Percentiles rank a stretch among this genome's conserved stretches.
Evolutionary conservation across 306 rosid species (phyloP).

Genomic region (Pterocarpus macrocarpus): DNA sequence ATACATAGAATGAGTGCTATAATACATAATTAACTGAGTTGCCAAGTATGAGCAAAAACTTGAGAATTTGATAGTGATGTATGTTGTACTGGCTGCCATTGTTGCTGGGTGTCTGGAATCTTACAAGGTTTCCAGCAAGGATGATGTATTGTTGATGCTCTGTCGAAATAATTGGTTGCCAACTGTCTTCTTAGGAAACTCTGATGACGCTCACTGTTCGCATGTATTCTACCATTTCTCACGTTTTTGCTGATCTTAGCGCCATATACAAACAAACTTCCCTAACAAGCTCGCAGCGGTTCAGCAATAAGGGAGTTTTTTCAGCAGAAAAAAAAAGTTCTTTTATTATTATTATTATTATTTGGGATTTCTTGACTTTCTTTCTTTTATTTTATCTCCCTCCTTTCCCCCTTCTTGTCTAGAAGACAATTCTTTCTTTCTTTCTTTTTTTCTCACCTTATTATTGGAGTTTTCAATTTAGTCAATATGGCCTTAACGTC

Average conservation of each 20-base stretch:
- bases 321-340: neutral
- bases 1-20: no score
- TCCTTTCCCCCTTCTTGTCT: neutral
- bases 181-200: slow-evolving; percentile 52
- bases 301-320: slow-evolving; percentile 26
- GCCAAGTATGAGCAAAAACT: neutral
- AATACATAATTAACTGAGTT: slow-evolving; percentile 7
- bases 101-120: neutral
- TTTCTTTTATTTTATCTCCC: slow-evolving; percentile 15
- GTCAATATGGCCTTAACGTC: slow-evolving; percentile 26
- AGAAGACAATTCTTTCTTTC: neutral
- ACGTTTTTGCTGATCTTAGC: slow-evolving; percentile 11
- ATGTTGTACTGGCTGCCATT: slow-evolving; percentile 28
- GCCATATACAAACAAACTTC: slow-evolving; percentile 41
- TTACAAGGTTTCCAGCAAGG: slow-evolving; percentile 53
- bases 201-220: slow-evolving; percentile 8
- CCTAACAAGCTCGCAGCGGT: slow-evolving; percentile 47
- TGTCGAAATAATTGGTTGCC: slow-evolving; percentile 53
- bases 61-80: slow-evolving; percentile 29
- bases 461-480: slow-evolving; percentile 24
- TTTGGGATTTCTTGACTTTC: slow-evolving; percentile 2
- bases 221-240: slow-evolving; percentile 42
- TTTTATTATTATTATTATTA: neutral
- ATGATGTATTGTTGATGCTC: slow-evolving; percentile 42
- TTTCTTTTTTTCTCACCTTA: neutral